Evolutionary conservation across 1,284 basidiomycete genomes (phyloP).

Genomic region (Bondarzewia mesenterica): DNA sequence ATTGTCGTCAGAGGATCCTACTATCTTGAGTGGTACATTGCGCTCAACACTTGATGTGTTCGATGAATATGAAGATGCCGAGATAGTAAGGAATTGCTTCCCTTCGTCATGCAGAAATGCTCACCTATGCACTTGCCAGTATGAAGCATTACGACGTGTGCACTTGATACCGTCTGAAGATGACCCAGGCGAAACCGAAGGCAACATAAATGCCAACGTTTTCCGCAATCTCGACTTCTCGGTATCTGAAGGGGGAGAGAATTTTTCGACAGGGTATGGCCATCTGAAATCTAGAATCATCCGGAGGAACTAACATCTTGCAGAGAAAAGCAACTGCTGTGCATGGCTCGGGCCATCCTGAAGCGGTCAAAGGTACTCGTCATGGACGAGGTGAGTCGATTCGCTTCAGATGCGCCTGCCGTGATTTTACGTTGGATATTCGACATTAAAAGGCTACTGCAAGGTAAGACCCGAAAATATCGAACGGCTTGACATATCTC

Average conservation of each 20-base stretch:
- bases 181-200: conserved; percentile 39
- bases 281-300: neutral
- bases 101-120: neutral
- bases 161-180: conserved; percentile 71
- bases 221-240: conserved; percentile 82
- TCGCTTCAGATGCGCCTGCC: too few relatives aligned
- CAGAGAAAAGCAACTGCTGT: conserved; percentile 76
- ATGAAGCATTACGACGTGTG: conserved; percentile 81
- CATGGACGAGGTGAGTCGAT: conserved; percentile 79
- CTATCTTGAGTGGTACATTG: conserved; percentile 82
- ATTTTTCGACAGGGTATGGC: conserved; percentile 79
- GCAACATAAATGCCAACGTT: conserved; percentile 68
- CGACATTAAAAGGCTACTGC: conserved; percentile 75
- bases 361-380: conserved; percentile 69
- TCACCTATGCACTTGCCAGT: conserved; percentile 33
- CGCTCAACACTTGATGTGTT: conserved; percentile 89
- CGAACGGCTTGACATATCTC: neutral
- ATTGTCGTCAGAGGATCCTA: conserved; percentile 71
- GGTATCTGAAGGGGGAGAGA: conserved; percentile 88
- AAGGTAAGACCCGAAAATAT: conserved; percentile 33
- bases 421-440: too few relatives aligned
- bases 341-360: conserved; percentile 79
- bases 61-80: conserved; percentile 78
- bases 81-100: conserved; percentile 53
- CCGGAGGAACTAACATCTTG: neutral